Percentiles rank a stretch among this genome's conserved stretches.
phyloP scores from a whole-genome alignment of 345 rosid species.

The Corchorus capsularis region DNA sequence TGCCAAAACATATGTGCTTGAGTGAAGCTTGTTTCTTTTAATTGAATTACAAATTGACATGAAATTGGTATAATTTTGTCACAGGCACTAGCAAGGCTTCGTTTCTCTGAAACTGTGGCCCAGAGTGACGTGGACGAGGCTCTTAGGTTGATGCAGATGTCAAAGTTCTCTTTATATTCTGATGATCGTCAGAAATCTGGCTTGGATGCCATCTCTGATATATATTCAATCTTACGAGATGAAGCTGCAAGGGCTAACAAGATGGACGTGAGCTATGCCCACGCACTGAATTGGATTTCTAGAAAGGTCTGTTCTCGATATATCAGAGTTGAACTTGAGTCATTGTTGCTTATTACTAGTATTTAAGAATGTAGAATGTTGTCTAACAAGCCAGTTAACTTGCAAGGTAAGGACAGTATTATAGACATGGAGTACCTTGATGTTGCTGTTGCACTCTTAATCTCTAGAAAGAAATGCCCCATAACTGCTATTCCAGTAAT shows the following conservation, averaged over 20 bases:
- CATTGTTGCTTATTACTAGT: not conserved
- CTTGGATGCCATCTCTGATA: conserved; percentile 96
- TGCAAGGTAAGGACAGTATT: not conserved
- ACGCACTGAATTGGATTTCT: conserved; percentile 97
- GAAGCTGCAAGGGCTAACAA: conserved; percentile 89
- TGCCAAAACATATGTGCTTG: not conserved
- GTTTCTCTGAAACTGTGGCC: conserved; percentile 91
- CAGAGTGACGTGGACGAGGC: conserved; percentile 99
- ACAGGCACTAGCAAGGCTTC: conserved; percentile 94
- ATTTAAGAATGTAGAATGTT: conserved; percentile 8
- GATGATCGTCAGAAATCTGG: conserved; percentile 92
- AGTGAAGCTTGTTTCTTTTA: not conserved
- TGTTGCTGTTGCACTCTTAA: not conserved
- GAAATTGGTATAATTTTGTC: conserved; percentile 13
- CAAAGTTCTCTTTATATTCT: conserved; percentile 90
- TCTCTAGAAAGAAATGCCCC: not conserved
- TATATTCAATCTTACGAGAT: conserved; percentile 90
- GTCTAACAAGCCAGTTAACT: not conserved
- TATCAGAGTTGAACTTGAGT: conserved; percentile 10
- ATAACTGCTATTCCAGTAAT: not conserved
- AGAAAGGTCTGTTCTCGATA: conserved; percentile 68
- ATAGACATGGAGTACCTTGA: not conserved
- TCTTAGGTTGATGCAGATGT: conserved; percentile 96
- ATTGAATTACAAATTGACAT: not conserved
- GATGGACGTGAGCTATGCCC: conserved; percentile 80